These are phyloP conservation scores for Turnera subulata DNA, from an alignment of 345 rosid genomes.

Conservation along the genomic window DNA sequence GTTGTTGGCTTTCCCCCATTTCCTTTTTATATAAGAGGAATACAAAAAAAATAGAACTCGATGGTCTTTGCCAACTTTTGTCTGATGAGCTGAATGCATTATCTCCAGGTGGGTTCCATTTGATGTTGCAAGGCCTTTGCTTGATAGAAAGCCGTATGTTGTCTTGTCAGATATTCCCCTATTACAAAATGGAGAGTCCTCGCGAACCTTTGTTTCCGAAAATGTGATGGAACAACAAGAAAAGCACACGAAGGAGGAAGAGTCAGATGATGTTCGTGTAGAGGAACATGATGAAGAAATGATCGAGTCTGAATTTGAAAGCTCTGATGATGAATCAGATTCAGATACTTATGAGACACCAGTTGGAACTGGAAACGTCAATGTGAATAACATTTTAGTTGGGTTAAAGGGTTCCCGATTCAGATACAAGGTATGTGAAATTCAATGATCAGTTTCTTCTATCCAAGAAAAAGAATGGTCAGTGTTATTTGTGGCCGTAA, in stretches of 20 bases:
- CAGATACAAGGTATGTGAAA: constrained; percentile 60
- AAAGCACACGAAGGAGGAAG: constrained; percentile 37
- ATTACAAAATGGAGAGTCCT: constrained; percentile 36
- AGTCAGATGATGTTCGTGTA: constrained; percentile 30
- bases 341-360: constrained; percentile 24
- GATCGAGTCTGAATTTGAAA: constrained; percentile 43
- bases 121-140: constrained; percentile 58
- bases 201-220: constrained; percentile 32
- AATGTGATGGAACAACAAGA: constrained; percentile 27
- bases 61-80: background rate
- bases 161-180: constrained; percentile 59
- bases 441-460: no score
- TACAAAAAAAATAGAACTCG: background rate
- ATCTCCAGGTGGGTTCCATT: constrained; percentile 85
- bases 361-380: constrained; percentile 27
- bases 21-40: no score
- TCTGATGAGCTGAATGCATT: constrained; percentile 18
- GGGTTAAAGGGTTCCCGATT: constrained; percentile 40
- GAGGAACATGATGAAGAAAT: constrained; percentile 42
- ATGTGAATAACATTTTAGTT: constrained; percentile 45
- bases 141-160: constrained; percentile 63
- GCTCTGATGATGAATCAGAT: constrained; percentile 42
- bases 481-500: no score
- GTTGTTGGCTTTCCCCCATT: no score
- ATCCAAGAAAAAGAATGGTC: no score